Percentiles rank a stretch among this genome's conserved stretches.
phyloP scores from a whole-genome alignment of 805 yeast genomes.

The Henningerozyma blattae region DNA sequence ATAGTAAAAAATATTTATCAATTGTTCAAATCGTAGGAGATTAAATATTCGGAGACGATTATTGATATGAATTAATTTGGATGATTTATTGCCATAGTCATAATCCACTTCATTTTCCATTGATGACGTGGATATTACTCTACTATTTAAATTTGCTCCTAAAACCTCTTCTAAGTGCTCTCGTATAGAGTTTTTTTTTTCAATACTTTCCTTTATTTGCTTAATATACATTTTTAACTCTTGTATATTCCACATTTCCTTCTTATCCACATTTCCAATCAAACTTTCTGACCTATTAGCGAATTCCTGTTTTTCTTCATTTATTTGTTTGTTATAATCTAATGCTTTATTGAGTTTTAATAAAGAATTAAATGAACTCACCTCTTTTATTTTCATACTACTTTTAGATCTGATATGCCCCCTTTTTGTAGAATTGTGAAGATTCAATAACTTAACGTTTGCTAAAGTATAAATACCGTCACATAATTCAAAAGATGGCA shows the following conservation, averaged over 20 bases:
- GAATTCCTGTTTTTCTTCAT: conserved; percentile 9
- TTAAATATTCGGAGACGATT: conserved; percentile 8
- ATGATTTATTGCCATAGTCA: conserved; percentile 17
- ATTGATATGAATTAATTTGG: conserved; percentile 11
- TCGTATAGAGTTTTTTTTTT: conserved; percentile 1
- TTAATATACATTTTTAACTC: conserved; percentile 3
- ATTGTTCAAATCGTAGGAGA: conserved; percentile 10
- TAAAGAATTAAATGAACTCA: conserved; percentile 18
- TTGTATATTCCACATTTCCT: conserved; percentile 2
- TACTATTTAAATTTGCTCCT: too few species aligned
- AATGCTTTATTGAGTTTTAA: conserved; percentile 19
- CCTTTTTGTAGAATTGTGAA: not conserved
- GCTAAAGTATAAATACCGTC: conserved; percentile 15
- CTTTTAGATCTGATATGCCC: conserved; percentile 1
- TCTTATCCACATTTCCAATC: conserved; percentile 1
- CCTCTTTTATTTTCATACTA: conserved; percentile 2
- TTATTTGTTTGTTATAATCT: conserved; percentile 16
- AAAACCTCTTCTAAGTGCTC: not conserved
- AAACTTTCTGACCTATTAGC: conserved; percentile 8
- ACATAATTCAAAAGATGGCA: conserved; percentile 14
- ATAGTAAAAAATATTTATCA: conserved; percentile 8
- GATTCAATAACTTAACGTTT: not conserved
- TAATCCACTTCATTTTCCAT: conserved; percentile 4
- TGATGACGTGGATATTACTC: not conserved
- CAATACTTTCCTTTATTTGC: conserved; percentile 1